phyloP scores from a whole-genome alignment of 495 filamentous ascomycete genomes.

The Cercophora samala region DNA sequence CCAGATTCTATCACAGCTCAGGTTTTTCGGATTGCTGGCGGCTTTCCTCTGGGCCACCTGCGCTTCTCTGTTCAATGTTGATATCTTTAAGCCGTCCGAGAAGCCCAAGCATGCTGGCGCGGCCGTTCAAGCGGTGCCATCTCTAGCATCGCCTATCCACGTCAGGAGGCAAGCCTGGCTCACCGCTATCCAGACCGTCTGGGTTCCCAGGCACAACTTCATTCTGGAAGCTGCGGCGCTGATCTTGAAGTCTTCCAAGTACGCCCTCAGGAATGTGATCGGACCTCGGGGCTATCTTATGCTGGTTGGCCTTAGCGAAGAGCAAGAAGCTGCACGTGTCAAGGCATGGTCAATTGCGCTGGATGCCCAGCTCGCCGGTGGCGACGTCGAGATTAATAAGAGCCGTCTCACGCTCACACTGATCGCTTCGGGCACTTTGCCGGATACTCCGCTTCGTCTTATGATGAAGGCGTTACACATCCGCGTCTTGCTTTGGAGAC shows the following conservation, averaged over 20 bases:
- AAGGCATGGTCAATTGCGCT: slow-evolving; percentile 95
- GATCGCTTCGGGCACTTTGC: slow-evolving; percentile 83
- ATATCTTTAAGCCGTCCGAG: slow-evolving; percentile 42
- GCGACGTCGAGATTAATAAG: slow-evolving; percentile 85
- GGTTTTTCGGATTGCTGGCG: slow-evolving; percentile 61
- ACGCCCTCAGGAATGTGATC: slow-evolving; percentile 72
- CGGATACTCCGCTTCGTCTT: slow-evolving; percentile 74
- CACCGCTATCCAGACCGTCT: slow-evolving; percentile 89
- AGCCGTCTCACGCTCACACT: slow-evolving; percentile 82
- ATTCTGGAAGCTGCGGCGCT: slow-evolving; percentile 81
- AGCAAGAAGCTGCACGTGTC: slow-evolving; percentile 80
- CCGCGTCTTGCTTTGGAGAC: slow-evolving; percentile 79
- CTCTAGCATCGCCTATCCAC: slow-evolving; percentile 76
- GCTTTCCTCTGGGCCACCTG: slow-evolving; percentile 65
- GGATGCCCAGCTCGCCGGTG: slow-evolving; percentile 92
- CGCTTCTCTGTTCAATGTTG: slow-evolving; percentile 60
- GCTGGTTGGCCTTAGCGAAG: slow-evolving; percentile 74
- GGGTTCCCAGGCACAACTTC: slow-evolving; percentile 85
- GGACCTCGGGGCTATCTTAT: slow-evolving; percentile 72
- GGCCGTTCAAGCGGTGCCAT: slow-evolving; percentile 55
- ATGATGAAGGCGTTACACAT: slow-evolving; percentile 94
- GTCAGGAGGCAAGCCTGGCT: slow-evolving; percentile 89
- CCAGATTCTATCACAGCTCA: slow-evolving; percentile 48
- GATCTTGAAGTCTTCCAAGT: slow-evolving; percentile 72
- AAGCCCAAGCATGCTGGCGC: slow-evolving; percentile 34